These are phyloP conservation scores for Fusarium veterinarium DNA, from an alignment of 2,329 filamentous ascomycete genomes.

Conservation along the genomic window DNA sequence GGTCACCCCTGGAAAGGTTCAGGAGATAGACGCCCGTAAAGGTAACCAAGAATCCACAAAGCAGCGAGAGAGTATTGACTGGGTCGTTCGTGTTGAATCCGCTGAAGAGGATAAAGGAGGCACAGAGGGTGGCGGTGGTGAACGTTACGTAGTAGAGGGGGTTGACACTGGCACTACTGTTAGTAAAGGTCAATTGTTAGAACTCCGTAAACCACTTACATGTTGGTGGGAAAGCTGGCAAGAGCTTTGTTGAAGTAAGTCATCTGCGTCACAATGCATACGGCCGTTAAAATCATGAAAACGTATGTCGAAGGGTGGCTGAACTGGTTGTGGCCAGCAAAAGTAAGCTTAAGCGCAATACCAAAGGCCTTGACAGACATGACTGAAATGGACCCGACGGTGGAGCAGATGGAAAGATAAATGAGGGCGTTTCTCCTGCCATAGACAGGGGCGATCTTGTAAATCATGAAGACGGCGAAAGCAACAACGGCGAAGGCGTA, in stretches of 20 bases:
- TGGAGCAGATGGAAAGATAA: slow-evolving; percentile 97
- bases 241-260: slow-evolving; percentile 99
- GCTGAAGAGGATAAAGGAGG: slow-evolving; percentile 94
- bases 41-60: slow-evolving; percentile 93
- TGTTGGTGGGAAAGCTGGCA: slow-evolving; percentile 95
- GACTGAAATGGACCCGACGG: slow-evolving; percentile 95
- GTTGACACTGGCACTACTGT: slow-evolving; percentile 75
- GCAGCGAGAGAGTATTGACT: slow-evolving; percentile 90
- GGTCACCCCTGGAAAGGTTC: slow-evolving; percentile 93
- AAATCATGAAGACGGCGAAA: slow-evolving; percentile 95
- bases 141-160: slow-evolving; percentile 98
- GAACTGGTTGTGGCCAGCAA: slow-evolving; percentile 95
- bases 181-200: background rate
- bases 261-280: slow-evolving; percentile 99
- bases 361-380: slow-evolving; percentile 99
- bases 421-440: slow-evolving; percentile 96
- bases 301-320: slow-evolving; percentile 95
- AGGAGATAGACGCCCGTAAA: slow-evolving; percentile 96
- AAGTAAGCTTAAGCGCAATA: slow-evolving; percentile 94
- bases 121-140: slow-evolving; percentile 91
- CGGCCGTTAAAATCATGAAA: slow-evolving; percentile 90
- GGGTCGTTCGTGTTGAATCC: slow-evolving; percentile 95
- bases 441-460: slow-evolving; percentile 87
- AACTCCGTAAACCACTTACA: slow-evolving; percentile 68
- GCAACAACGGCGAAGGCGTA: slow-evolving; percentile 84